Evolutionary conservation across 108 stramenopile genomes (phyloP).

Genomic region (Poteriospumella lacustris): DNA sequence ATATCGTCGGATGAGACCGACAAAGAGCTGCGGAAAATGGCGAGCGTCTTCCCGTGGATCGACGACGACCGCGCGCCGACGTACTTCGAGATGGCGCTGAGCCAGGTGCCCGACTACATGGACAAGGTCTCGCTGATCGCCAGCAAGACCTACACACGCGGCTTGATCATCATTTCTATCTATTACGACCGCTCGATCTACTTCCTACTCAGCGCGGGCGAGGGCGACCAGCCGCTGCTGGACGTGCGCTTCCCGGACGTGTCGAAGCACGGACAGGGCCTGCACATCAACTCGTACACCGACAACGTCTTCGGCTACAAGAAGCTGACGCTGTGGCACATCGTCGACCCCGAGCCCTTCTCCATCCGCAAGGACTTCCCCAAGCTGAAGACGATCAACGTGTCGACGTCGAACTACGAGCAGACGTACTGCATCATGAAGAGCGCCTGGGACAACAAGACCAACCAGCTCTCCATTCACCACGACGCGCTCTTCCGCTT

Average conservation of each 20-base stretch:
- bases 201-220: constrained; percentile 51
- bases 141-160: constrained; percentile 57
- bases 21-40: constrained; percentile 50
- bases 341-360: not conserved
- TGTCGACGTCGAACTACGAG: constrained; percentile 54
- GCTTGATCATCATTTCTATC: constrained; percentile 55
- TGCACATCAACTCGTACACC: constrained; percentile 38
- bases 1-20: constrained; percentile 46
- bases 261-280: constrained; percentile 40
- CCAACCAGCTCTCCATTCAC: constrained; percentile 2
- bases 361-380: not conserved
- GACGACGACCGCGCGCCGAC: constrained; percentile 53
- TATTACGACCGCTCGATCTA: constrained; percentile 67
- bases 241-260: constrained; percentile 68
- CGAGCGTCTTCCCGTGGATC: constrained; percentile 59
- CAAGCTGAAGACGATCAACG: constrained; percentile 28
- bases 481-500: constrained; percentile 62
- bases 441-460: not conserved
- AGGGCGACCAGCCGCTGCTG: constrained; percentile 60
- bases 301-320: constrained; percentile 29
- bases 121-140: constrained; percentile 47
- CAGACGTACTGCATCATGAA: constrained; percentile 64
- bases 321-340: constrained; percentile 56
- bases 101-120: constrained; percentile 12
- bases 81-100: constrained; percentile 67